phyloP scores from a whole-genome alignment of 345 rosid genomes.

The Eucalyptus curtisii region DNA sequence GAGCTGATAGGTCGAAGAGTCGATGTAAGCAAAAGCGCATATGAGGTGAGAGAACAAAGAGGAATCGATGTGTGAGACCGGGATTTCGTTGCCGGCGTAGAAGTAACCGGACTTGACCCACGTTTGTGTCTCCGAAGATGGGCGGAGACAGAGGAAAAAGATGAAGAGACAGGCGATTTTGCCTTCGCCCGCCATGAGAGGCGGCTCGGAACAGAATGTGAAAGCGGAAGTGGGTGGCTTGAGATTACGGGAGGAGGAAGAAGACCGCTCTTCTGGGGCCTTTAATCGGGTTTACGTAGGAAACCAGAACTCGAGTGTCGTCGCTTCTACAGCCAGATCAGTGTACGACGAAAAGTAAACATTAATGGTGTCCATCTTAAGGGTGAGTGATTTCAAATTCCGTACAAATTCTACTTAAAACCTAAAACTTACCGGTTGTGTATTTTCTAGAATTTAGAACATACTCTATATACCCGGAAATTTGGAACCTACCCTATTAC shows the following conservation, averaged over 20 bases:
- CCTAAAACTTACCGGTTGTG: too few species aligned
- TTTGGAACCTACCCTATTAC: rapidly evolving
- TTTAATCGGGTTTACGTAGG: neutral
- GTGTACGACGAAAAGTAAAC: neutral
- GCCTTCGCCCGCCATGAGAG: neutral
- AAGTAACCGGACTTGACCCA: conserved; percentile 22
- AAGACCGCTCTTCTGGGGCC: neutral
- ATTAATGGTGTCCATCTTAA: too few species aligned
- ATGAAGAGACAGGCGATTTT: neutral
- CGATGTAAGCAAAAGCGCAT: conserved; percentile 7
- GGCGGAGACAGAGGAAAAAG: neutral
- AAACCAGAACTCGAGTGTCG: neutral
- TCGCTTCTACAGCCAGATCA: neutral
- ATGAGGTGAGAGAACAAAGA: conserved; percentile 18
- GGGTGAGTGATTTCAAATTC: rapidly evolving
- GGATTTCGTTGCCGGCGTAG: neutral
- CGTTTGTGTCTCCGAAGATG: neutral
- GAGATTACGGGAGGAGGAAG: neutral
- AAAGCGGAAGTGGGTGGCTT: neutral
- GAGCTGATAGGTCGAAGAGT: conserved; percentile 8
- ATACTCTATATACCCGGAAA: too few species aligned
- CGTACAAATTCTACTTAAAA: rapidly evolving
- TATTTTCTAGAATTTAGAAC: too few species aligned
- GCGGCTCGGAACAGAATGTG: neutral
- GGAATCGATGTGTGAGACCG: conserved; percentile 2